These are phyloP conservation scores for Lathyrus aphaca DNA, from an alignment of 306 rosid species.

Conservation along the genomic window DNA sequence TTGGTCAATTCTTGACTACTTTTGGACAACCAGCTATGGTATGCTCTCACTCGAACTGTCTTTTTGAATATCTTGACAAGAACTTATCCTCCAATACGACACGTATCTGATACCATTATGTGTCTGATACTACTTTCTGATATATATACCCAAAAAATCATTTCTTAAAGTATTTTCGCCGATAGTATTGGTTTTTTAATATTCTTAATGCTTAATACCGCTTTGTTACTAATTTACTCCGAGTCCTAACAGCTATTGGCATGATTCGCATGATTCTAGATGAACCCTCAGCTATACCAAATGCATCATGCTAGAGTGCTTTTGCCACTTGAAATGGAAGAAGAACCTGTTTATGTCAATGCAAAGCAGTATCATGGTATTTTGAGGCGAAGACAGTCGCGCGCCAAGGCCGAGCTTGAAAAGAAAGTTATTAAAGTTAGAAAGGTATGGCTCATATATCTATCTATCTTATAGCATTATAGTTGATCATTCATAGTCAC, in stretches of 20 bases:
- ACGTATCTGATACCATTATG: too few species aligned
- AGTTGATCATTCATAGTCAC: conserved; percentile 28
- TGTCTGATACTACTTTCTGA: too few species aligned
- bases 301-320: conserved; percentile 80
- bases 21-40: conserved; percentile 68
- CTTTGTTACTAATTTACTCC: neutral
- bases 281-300: conserved; percentile 62
- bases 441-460: conserved; percentile 57
- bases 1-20: conserved; percentile 55
- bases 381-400: conserved; percentile 84
- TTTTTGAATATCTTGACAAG: neutral
- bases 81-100: neutral
- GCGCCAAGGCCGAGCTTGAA: conserved; percentile 86
- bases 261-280: conserved; percentile 50
- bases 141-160: too few species aligned
- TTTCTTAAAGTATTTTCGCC: too few species aligned
- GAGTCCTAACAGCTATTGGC: conserved; percentile 38
- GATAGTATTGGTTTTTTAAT: too few species aligned
- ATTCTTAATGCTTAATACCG: neutral
- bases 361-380: conserved; percentile 97
- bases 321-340: conserved; percentile 87
- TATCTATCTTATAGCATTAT: neutral
- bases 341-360: conserved; percentile 89
- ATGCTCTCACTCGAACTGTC: conserved; percentile 20
- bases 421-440: conserved; percentile 68